phyloP scores from a whole-genome alignment of 257 asterid species.

The Nicotiana noctiflora region DNA sequence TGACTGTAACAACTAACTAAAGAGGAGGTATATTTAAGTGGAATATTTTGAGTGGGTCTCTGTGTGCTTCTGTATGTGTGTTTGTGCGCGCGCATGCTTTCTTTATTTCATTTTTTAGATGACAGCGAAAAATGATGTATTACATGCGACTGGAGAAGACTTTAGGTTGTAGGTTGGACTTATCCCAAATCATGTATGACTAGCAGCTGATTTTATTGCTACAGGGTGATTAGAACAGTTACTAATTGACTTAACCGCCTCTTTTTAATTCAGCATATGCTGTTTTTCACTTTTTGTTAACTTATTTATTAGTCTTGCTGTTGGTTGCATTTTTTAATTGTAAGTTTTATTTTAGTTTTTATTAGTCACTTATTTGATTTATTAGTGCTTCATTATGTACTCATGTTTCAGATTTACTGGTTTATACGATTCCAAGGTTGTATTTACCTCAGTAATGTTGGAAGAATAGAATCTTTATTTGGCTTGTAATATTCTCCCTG shows the following conservation, averaged over 20 bases:
- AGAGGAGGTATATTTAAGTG: not conserved
- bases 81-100: not conserved
- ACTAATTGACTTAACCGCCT: not conserved
- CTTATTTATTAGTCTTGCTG: not conserved
- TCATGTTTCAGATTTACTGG: not conserved
- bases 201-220: not conserved
- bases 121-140: not conserved
- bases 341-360: not conserved
- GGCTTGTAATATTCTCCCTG: not conserved
- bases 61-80: not conserved
- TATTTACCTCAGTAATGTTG: not conserved
- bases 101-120: not conserved
- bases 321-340: not conserved
- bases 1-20: not conserved
- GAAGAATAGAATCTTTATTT: not conserved
- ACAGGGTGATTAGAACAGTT: not conserved
- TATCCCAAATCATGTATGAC: not conserved
- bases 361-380: not conserved
- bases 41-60: not conserved
- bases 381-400: not conserved
- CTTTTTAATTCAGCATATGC: not conserved
- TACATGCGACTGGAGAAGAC: not conserved
- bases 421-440: not conserved
- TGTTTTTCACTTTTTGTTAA: not conserved
- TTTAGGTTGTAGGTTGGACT: not conserved